Evolutionary conservation across 2,329 filamentous ascomycete species (phyloP).

Genomic region (Phaeoacremonium minimum): DNA sequence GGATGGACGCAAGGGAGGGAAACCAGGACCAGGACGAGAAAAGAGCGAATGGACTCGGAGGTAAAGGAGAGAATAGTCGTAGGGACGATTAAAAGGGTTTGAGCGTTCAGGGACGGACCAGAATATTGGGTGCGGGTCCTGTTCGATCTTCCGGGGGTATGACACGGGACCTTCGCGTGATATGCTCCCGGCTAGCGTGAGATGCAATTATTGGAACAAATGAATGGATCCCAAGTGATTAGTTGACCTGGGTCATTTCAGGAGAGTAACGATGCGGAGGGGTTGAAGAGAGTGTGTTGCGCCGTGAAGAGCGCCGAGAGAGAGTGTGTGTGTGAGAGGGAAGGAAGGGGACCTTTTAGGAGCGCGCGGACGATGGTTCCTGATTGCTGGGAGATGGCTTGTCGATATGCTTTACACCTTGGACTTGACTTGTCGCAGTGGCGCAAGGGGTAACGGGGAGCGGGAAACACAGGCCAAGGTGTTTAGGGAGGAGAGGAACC

Average conservation of each 20-base stretch:
- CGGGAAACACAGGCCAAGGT: too few species aligned
- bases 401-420: not conserved
- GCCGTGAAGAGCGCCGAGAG: too few species aligned
- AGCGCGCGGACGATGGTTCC: constrained; percentile 1
- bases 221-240: not conserved
- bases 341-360: not conserved
- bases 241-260: not conserved
- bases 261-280: not conserved
- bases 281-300: too few species aligned
- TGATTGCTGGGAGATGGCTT: not conserved
- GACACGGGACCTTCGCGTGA: constrained; percentile 10
- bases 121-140: constrained; percentile 13
- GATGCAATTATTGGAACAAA: constrained; percentile 13
- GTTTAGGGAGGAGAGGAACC: too few species aligned
- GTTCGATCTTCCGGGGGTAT: constrained; percentile 11
- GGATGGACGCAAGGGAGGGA: constrained; percentile 7
- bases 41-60: constrained; percentile 11
- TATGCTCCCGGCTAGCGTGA: constrained; percentile 11
- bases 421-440: too few species aligned
- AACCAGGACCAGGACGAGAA: constrained; percentile 9
- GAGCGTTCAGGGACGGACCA: constrained; percentile 12
- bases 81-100: constrained; percentile 13
- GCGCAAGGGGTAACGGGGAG: too few species aligned
- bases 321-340: not conserved
- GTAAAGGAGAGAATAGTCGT: constrained; percentile 10